These are phyloP conservation scores for Backusella liffmaniae DNA, from an alignment of 192 early-diverging fungal genomes.

Conservation along the genomic window DNA sequence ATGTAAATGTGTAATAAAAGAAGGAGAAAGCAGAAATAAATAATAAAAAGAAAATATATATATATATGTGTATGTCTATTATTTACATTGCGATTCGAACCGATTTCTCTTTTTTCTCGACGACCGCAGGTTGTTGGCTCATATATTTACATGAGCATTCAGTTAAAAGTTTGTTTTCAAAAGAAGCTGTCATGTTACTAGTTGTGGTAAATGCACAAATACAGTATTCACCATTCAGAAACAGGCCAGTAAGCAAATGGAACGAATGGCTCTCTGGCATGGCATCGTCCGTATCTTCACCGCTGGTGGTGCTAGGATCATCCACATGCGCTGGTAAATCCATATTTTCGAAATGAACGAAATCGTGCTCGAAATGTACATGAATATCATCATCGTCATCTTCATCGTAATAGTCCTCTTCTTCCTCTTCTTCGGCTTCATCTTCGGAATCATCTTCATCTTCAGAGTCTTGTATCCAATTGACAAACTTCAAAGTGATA, in stretches of 20 bases:
- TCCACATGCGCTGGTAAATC: background rate
- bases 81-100: slow-evolving; percentile 23
- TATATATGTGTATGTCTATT: background rate
- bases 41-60: background rate
- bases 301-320: background rate
- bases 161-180: background rate
- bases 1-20: too few species aligned
- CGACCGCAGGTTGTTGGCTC: background rate
- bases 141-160: slow-evolving; percentile 5
- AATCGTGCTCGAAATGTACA: background rate
- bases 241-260: background rate
- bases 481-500: slow-evolving; percentile 34
- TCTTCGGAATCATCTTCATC: slow-evolving; percentile 29
- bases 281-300: background rate
- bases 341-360: background rate
- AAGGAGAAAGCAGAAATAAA: background rate
- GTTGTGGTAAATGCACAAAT: background rate
- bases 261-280: slow-evolving; percentile 4
- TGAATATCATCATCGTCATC: background rate
- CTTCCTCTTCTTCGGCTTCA: background rate
- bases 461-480: slow-evolving; percentile 32
- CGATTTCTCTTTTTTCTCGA: slow-evolving; percentile 18
- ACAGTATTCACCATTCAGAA: background rate
- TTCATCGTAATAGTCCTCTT: background rate
- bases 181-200: background rate